Base-by-base conservation (phyloP, 192 early-diverging fungal genomes). In the Coemansia sp. region DNA sequence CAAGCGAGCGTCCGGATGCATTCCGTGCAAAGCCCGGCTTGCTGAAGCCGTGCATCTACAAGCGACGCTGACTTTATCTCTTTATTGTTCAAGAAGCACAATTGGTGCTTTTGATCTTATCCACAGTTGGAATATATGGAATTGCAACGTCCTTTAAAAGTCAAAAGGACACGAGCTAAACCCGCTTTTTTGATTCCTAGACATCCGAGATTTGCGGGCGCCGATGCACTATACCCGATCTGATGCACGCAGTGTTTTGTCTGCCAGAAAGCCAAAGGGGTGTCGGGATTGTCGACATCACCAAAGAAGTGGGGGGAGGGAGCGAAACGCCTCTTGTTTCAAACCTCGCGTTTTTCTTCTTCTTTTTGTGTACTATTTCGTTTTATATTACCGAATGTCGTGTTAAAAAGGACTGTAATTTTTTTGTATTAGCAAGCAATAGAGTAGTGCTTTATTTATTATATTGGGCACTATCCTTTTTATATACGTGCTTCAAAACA, bases 21-120 rank as follows among this genome's bases (percentile, higher is more conserved):
- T 18, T 58, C 43, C 32, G 53, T 19, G 38, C 21, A 18, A 50
- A 3, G 19, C 21, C 52, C 14, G 56, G 30, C 23, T 54, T 73
- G 35, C 75, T 86, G 42, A 86, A 86, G 74, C 84, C 84, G 7
- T 86, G 84, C 58, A 81, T 86, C 31, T 86, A 86, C 67, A 86
- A 86, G 60, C 76, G 80, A 9, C 63, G 73, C 38, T 77, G 60
- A 65, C 23, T 40, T 16, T 3, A 28, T 31, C 19, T 44, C 19
- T 19, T 44, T 44, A 18, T 44, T 44, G 7, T 44, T 44, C 14
- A 40, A n/a, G n/a, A n/a, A n/a, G n/a, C n/a, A n/a, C n/a, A n/a
- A n/a, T n/a, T n/a, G n/a, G n/a, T n/a, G n/a, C n/a, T n/a, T n/a
- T n/a, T n/a, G n/a, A n/a, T n/a, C n/a, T n/a, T n/a, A n/a, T n/a